Conservation (phyloP, 75 land plant genomes). For the Picea sitchensis region DNA sequence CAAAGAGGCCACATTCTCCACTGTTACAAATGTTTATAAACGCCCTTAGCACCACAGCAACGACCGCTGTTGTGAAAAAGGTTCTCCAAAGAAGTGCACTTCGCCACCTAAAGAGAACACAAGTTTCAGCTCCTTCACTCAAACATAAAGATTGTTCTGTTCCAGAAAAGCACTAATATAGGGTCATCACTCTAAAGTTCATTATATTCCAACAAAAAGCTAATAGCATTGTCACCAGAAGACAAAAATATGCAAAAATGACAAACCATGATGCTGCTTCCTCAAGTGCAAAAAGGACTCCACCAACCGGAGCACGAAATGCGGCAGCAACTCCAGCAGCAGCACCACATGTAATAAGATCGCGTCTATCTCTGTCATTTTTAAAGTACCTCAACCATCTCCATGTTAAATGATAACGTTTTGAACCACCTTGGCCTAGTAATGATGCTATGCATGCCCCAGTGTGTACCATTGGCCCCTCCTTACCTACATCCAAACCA, state of each 20-base stretch:
- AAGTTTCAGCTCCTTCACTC: not conserved
- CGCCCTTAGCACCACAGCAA: slow-evolving; percentile 60
- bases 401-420: slow-evolving; percentile 65
- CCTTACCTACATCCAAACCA: slow-evolving; percentile 77
- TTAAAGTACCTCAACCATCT: slow-evolving; percentile 80
- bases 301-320: slow-evolving; percentile 91
- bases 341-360: slow-evolving; percentile 87
- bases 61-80: slow-evolving; percentile 78
- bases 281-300: slow-evolving; percentile 93
- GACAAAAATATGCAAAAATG: not conserved
- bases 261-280: slow-evolving; percentile 81
- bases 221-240: not conserved
- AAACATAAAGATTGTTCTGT: not conserved
- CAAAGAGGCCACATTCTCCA: slow-evolving; percentile 75
- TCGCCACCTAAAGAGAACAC: slow-evolving; percentile 62
- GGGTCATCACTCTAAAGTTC: not conserved
- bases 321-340: slow-evolving; percentile 96
- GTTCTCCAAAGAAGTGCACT: slow-evolving; percentile 88
- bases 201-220: not conserved
- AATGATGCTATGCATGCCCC: slow-evolving; percentile 85
- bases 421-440: slow-evolving; percentile 83
- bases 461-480: slow-evolving; percentile 87
- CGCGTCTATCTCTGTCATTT: slow-evolving; percentile 86
- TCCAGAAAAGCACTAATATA: not conserved
- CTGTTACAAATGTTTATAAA: slow-evolving; percentile 43